Conservation (phyloP, 441 rosid species). For the Sinapis alba region DNA sequence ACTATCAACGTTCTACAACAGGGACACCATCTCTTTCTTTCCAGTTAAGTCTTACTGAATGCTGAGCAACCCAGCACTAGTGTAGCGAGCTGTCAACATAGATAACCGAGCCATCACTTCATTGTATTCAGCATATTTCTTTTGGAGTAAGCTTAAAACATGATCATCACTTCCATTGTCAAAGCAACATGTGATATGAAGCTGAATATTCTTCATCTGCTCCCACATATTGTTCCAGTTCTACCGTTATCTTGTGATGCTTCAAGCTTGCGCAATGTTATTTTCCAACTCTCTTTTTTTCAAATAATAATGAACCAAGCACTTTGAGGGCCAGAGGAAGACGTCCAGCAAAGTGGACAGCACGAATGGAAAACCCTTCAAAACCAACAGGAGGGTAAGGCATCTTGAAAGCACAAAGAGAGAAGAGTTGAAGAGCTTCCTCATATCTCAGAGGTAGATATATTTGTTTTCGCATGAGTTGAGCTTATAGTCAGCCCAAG, state of each 20-base stretch:
- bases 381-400: neutral
- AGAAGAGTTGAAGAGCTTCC: slow-evolving; percentile 20
- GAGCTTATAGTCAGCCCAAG: neutral
- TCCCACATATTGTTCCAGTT: neutral
- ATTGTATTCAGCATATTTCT: neutral
- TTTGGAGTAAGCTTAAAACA: neutral
- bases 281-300: neutral
- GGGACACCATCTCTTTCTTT: neutral
- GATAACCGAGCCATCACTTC: neutral
- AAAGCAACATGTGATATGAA: neutral
- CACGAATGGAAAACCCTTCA: slow-evolving; percentile 3
- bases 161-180: neutral
- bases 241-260: slow-evolving; percentile 3
- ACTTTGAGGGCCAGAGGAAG: slow-evolving; percentile 11
- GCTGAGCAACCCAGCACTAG: neutral
- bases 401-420: neutral
- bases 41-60: neutral
- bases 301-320: neutral
- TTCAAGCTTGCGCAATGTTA: neutral
- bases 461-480: neutral
- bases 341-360: neutral
- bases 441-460: slow-evolving; percentile 8
- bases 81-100: neutral
- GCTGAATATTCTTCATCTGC: neutral
- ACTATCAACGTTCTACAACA: neutral